Evolutionary conservation across 2,329 filamentous ascomycete species (phyloP).

Genomic region (Botrytis porri): DNA sequence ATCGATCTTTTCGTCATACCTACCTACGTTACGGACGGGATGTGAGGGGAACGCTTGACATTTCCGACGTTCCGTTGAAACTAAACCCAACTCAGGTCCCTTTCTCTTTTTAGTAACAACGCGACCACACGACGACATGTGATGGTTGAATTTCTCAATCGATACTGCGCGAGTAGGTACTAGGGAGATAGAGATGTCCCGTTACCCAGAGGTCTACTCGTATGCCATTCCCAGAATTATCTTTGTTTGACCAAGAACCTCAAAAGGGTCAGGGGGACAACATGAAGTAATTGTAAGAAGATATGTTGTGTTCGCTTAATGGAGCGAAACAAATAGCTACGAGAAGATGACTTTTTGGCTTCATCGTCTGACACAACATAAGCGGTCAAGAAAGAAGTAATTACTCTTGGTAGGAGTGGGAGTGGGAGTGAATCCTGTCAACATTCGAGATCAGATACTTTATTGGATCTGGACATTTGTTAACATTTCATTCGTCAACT

Average conservation of each 20-base stretch:
- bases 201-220: not conserved
- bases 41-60: slow-evolving; percentile 2
- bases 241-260: not conserved
- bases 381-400: not conserved
- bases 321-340: not conserved
- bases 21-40: not conserved
- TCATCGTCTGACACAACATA: slow-evolving; percentile 7
- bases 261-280: not conserved
- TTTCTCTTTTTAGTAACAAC: not conserved
- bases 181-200: not conserved
- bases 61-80: not conserved
- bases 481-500: not conserved
- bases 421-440: not conserved
- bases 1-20: slow-evolving; percentile 11
- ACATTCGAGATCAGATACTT: not conserved
- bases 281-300: not conserved
- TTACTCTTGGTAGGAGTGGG: not conserved
- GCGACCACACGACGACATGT: not conserved
- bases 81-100: slow-evolving; percentile 10
- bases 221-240: not conserved
- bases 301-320: slow-evolving; percentile 4
- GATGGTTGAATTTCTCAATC: not conserved
- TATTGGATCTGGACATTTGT: not conserved
- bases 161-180: not conserved
- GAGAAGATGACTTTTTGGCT: not conserved